Base-by-base conservation (phyloP, 2,329 filamentous ascomycete genomes). In the Colletotrichum sp. region DNA sequence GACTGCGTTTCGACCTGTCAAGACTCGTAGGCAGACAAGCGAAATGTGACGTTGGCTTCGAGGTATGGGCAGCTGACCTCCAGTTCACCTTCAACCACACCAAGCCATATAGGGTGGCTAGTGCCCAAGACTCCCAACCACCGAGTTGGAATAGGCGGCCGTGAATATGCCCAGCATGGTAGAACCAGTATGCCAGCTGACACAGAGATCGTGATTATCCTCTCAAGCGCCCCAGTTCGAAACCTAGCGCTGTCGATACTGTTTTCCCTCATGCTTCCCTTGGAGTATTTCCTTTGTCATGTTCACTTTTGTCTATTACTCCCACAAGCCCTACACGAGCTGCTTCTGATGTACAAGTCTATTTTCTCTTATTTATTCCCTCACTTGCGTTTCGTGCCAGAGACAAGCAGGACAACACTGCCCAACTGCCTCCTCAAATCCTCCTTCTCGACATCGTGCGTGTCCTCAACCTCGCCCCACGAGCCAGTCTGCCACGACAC, bases 391-490 rank as follows among this genome's bases (percentile, higher is more conserved):
- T 85, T 84, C 8, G 85, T 88, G 2, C 94, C 94, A 72, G 92
- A 93, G 12, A 98, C 94, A 66, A 99, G 86, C 81, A 99, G 83
- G 19, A 98, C 90, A 13, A 95, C 95, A 83, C 95, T 98, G 16
- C 96, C 97, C 76, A 99, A 87, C 86, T 99, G 97, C 81, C 96
- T 90, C 82, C 92, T 91, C 79, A 99, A 80, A 85, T 99, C 97
- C 85, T 98, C 96, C 84, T 93, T 95, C 81, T 98, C 94, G 1
- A 99, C 97, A 88, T 99, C 97, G 86, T 99, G 97, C 32, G 96
- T 98, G 85, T 99, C 96, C 84, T 99, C 97, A 1, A 99, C 97
- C 88, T 98, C 96, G 11, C 97, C 97, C 96, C 97, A 99, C 85
- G 94, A 93, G 32, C 91, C 88, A 1, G 93, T 98, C 90, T 99